Evolutionary conservation across 768 basidiomycete genomes (phyloP).

Genomic region (Crassisporium funariophilum): DNA sequence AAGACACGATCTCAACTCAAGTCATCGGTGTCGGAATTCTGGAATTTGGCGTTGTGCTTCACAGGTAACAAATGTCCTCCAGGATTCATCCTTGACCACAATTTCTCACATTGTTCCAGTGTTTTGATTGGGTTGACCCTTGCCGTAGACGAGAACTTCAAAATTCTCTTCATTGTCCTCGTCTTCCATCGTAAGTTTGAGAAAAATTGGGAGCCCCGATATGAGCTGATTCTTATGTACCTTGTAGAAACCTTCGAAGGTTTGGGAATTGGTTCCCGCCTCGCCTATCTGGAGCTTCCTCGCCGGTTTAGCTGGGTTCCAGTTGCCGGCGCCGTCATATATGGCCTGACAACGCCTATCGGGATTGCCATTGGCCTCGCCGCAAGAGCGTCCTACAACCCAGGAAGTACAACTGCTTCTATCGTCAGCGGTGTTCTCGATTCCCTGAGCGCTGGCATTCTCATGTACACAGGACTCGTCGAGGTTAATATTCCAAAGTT

Average conservation of each 20-base stretch:
- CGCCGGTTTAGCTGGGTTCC: slow-evolving; percentile 57
- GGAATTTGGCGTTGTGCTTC: slow-evolving; percentile 91
- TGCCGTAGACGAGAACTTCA: slow-evolving; percentile 84
- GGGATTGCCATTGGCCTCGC: slow-evolving; percentile 88
- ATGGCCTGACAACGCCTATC: slow-evolving; percentile 80
- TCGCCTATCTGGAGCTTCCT: slow-evolving; percentile 74
- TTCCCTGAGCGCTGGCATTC: slow-evolving; percentile 81
- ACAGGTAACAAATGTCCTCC: slow-evolving; percentile 48
- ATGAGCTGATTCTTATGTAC: no score
- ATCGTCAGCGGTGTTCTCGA: slow-evolving; percentile 89
- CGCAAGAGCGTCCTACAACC: slow-evolving; percentile 78
- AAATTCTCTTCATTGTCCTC: slow-evolving; percentile 84
- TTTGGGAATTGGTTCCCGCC: slow-evolving; percentile 86
- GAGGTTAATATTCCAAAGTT: slow-evolving; percentile 52
- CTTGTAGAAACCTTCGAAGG: slow-evolving; percentile 88
- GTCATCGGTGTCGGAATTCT: slow-evolving; percentile 87
- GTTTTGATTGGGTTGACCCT: slow-evolving; percentile 88
- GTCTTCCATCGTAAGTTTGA: slow-evolving; percentile 81
- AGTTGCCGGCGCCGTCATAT: slow-evolving; percentile 59
- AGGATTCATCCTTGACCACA: neutral
- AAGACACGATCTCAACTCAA: slow-evolving; percentile 61
- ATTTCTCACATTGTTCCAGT: slow-evolving; percentile 36
- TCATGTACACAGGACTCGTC: slow-evolving; percentile 86
- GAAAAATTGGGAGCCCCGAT: no score
- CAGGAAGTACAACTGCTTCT: slow-evolving; percentile 69